Percentiles rank a stretch among this genome's conserved stretches.
phyloP scores from a whole-genome alignment of 2,329 filamentous ascomycete genomes.

The Aspergillus proliferans region DNA sequence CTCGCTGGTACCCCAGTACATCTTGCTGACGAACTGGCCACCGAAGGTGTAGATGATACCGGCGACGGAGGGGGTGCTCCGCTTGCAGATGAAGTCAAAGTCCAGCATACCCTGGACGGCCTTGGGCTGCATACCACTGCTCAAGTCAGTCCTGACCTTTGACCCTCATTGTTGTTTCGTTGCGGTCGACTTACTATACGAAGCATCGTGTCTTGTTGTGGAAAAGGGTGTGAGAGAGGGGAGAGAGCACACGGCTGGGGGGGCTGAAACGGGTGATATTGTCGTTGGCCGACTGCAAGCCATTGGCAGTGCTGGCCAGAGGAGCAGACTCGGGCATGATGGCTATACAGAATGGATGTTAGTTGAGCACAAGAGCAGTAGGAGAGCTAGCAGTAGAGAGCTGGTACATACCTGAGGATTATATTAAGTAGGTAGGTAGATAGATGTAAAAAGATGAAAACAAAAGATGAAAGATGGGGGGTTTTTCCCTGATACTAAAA shows the following conservation, averaged over 20 bases:
- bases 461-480: background rate
- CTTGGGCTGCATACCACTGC: slow-evolving; percentile 88
- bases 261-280: slow-evolving; percentile 96
- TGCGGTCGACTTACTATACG: slow-evolving; percentile 64
- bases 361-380: background rate
- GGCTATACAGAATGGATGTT: slow-evolving; percentile 15
- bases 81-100: slow-evolving; percentile 99
- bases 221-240: slow-evolving; percentile 86
- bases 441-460: slow-evolving; percentile 7
- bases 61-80: slow-evolving; percentile 87
- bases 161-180: background rate
- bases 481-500: background rate
- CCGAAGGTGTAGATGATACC: slow-evolving; percentile 99
- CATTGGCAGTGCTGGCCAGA: slow-evolving; percentile 46
- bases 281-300: slow-evolving; percentile 76
- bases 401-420: slow-evolving; percentile 2
- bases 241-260: slow-evolving; percentile 86
- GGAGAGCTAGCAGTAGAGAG: background rate
- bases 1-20: slow-evolving; percentile 99
- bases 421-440: slow-evolving; percentile 11
- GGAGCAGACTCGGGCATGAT: slow-evolving; percentile 53
- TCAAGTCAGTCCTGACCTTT: background rate
- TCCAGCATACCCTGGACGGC: slow-evolving; percentile 92
- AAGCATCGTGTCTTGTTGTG: slow-evolving; percentile 99
- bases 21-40: slow-evolving; percentile 99